Conservation (phyloP, 768 basidiomycete species). For the Serendipita sp. region DNA sequence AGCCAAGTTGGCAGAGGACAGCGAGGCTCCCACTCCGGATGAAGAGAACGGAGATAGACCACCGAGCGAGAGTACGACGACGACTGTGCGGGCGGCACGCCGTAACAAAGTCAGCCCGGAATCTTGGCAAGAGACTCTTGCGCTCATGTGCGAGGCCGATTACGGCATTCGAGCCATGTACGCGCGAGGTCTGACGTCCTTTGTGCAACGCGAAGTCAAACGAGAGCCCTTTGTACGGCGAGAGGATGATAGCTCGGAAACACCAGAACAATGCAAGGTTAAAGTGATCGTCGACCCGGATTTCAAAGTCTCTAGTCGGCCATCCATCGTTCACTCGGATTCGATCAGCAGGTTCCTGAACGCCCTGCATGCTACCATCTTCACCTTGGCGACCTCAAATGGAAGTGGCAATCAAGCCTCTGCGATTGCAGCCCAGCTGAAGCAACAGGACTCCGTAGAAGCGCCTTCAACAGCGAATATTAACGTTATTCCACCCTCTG, state of each 20-base stretch:
- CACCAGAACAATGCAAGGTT: neutral
- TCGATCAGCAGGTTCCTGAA: conserved; percentile 55
- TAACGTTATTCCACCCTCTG: conserved; percentile 20
- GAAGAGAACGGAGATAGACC: neutral
- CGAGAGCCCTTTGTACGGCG: conserved; percentile 33
- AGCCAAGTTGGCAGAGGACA: neutral
- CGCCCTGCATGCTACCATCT: conserved; percentile 65
- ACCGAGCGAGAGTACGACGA: neutral
- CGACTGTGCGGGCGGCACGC: conserved; percentile 5
- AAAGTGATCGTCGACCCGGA: neutral
- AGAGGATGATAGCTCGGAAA: conserved; percentile 22
- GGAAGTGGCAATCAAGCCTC: conserved; percentile 11
- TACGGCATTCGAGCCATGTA: conserved; percentile 69
- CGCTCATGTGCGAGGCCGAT: conserved; percentile 64
- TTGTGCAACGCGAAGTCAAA: conserved; percentile 60
- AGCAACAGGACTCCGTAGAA: conserved; percentile 17
- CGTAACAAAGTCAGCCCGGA: conserved; percentile 46
- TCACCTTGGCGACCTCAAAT: conserved; percentile 54
- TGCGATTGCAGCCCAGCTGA: conserved; percentile 26
- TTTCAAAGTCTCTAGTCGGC: neutral
- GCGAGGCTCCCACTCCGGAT: neutral
- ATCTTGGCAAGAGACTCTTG: conserved; percentile 81
- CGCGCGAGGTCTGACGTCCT: conserved; percentile 52
- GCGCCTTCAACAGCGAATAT: conserved; percentile 13
- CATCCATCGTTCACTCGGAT: conserved; percentile 26